Evolutionary conservation across 192 early-diverging fungal genomes (phyloP), one percentile per base, ranked within the genome.

Genomic region (Coemansia sp.): DNA sequence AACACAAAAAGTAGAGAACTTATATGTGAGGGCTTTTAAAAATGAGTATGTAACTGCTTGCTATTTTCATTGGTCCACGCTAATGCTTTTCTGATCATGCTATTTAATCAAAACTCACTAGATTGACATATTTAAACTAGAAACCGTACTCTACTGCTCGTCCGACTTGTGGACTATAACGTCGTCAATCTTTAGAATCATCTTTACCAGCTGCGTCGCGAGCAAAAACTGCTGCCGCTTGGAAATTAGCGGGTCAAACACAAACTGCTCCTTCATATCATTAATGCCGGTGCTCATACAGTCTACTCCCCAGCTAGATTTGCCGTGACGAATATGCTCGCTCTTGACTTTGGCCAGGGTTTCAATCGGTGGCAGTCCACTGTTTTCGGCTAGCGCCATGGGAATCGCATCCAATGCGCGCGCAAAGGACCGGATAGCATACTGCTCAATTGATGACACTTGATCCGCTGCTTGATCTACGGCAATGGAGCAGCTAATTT

Each of bases 401-500:
- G 96, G 94, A 31, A 92, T 89, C 12, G 93, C 91, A 63, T 99
- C 97, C 30, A 99, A 84, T 11, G 97, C 97, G 67, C 87, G 80
- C 8, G 96, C 90, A 76, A 98, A 99, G n/a, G 88, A 90, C 62
- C 97, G 87, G 90, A 98, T 96, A n/a, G 97, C 97, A 61, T 99
- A 98, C 81, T 99, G 97, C 81, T 99, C 96, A 53, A 98, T 91
- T 11, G 84, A 75, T 16, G 91, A 92, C 38, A 91, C 86, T 63
- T 83, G 56, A 80, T 96, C 96, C 18, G 96, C 96, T 45, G 87
- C 93, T 59, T 87, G 85, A 31, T 89, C 85, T 8, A 99, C 90
- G 31, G 93, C 95, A 38, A 99, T 79, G n/a, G 94, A 90, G 72
- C 90, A 91, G 61, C 88, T 83, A 61, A 98, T 93, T 78, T 99